Conservation (phyloP, 371 early-diverging fungal species). For the Lichtheimia hyalospora region DNA sequence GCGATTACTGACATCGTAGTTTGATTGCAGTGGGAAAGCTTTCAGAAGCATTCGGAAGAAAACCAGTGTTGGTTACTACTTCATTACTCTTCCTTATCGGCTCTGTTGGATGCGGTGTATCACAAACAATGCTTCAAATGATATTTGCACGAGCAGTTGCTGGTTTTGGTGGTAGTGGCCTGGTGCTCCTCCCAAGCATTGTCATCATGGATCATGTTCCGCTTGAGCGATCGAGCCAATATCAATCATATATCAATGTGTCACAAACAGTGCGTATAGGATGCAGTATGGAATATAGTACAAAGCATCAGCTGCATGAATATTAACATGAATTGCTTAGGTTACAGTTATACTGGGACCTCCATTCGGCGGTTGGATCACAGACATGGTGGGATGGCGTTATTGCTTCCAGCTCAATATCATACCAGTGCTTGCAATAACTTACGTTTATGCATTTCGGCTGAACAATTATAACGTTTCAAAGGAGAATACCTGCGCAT, state of each 20-base stretch:
- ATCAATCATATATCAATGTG: constrained; percentile 43
- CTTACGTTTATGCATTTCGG: constrained; percentile 8
- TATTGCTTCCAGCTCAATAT: constrained; percentile 77
- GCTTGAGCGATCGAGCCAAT: constrained; percentile 40
- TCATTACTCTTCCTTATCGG: constrained; percentile 56
- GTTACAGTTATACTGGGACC: constrained; percentile 30
- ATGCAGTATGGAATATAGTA: neutral
- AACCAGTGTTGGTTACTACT: constrained; percentile 48
- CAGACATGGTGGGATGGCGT: constrained; percentile 58
- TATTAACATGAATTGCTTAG: constrained; percentile 4
- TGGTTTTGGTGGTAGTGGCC: constrained; percentile 77
- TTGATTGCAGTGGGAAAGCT: neutral
- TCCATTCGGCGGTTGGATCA: constrained; percentile 52
- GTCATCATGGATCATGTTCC: constrained; percentile 33
- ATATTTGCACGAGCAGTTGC: constrained; percentile 73
- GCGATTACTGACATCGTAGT: too few species aligned
- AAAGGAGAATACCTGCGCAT: constrained; percentile 13
- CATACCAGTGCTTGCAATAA: constrained; percentile 36
- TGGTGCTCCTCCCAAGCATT: constrained; percentile 18
- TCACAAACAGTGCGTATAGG: constrained; percentile 29
- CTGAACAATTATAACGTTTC: constrained; percentile 21
- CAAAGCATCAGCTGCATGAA: neutral
- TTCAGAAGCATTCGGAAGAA: constrained; percentile 71
- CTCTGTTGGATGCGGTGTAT: constrained; percentile 47
- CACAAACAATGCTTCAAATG: constrained; percentile 56